Base-by-base conservation (phyloP, 257 asterid genomes). In the Misopates orontium region DNA sequence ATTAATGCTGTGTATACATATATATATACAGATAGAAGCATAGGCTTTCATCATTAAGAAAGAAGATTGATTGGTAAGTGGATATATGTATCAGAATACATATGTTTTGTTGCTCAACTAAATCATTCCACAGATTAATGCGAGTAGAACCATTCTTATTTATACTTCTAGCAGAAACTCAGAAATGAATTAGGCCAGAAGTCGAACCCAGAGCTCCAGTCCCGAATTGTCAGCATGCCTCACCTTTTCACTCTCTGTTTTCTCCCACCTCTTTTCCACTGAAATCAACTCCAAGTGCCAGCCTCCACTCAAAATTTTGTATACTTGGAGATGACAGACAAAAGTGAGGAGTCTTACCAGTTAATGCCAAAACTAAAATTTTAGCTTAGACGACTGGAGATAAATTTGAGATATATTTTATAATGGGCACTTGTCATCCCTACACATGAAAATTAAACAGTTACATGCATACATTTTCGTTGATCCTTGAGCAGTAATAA, bases 351-450 rank as follows among this genome's bases (percentile, higher is more conserved):
- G 36, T 28, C 8, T 36, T 9, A 1, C 42, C 42, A 36, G 42
- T 36, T 36, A 5, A 36, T 36, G 42, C 42, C 42, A 28, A 7
- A 28, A 2, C 7, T 28, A 8, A 36, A 36, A 9, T 36, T 36
- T 3, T 36, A 4, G 42, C 42, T 10, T 36, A 3, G 6, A 36
- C 10, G 42, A 3, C 42, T 36, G 10, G 11, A 9, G 11, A 36
- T 36, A 36, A 3, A 9, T 3, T 47, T 41, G 58, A 25, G 68
- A 47, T 28, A 19, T 61, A 19, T 41, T 57, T 47, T 40, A 55
- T 28, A 63, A 24, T 49, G 60, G 41, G 48, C 51, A 51, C 44
- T 39, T 48, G 32, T 59, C 63, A 60, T 23, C 47, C 9, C 31
- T 36, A 50, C 10, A 16, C 4, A 13, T 19, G 23, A 40, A 36